A percentile compares a stretch with the other conserved stretches of the same genome.
Conservation (phyloP, 805 yeast species). For the Candida ponderosae region DNA sequence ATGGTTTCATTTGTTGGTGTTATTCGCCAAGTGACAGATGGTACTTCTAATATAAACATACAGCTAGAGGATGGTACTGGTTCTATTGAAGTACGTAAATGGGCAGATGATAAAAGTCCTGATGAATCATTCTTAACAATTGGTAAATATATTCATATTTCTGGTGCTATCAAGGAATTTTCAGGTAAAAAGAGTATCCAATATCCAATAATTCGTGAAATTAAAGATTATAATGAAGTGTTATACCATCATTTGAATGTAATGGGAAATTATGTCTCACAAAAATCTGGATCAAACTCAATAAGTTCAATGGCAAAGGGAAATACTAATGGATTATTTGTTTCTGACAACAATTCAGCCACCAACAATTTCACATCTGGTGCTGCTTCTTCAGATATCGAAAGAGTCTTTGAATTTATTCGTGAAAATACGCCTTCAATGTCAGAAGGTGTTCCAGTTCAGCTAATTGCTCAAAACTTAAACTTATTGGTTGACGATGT, state of each 20-base stretch:
- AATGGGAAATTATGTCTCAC: conserved; percentile 42
- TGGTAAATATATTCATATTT: conserved; percentile 55
- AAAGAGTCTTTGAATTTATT: conserved; percentile 40
- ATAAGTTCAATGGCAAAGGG: conserved; percentile 6
- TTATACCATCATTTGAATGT: conserved; percentile 62
- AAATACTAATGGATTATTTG: conserved; percentile 31
- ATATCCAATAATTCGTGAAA: conserved; percentile 48
- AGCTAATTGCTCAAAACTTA: conserved; percentile 50
- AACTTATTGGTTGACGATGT: conserved; percentile 42
- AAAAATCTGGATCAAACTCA: conserved; percentile 14
- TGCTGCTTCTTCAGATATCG: conserved; percentile 25
- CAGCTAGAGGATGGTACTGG: conserved; percentile 81
- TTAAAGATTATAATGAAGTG: conserved; percentile 61
- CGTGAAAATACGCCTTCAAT: conserved; percentile 44
- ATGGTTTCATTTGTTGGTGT: conserved; percentile 65
- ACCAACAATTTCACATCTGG: conserved; percentile 10
- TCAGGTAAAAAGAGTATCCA: conserved; percentile 58
- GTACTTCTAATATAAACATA: conserved; percentile 45
- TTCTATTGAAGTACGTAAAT: conserved; percentile 51
- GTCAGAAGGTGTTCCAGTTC: conserved; percentile 73
- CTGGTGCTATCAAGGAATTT: conserved; percentile 50
- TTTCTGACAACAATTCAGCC: conserved; percentile 17
- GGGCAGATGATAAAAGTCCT: conserved; percentile 42
- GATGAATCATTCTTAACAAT: conserved; percentile 27
- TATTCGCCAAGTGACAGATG: conserved; percentile 54